phyloP scores from a whole-genome alignment of 2,329 filamentous ascomycete species.

The Colletotrichum orchidophilum region DNA sequence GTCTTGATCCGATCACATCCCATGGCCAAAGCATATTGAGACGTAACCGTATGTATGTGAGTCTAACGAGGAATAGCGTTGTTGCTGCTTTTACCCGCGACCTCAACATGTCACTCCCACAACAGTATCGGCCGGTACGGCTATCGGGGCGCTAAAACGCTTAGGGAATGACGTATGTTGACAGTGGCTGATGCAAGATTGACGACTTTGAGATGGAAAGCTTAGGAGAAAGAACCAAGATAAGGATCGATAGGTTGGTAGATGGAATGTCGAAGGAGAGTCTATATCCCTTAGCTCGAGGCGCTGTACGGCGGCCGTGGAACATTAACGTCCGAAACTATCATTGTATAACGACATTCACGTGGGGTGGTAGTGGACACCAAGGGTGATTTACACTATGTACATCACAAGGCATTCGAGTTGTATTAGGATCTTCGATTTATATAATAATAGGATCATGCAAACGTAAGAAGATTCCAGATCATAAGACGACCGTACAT shows the following conservation, averaged over 20 bases:
- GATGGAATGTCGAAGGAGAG: neutral
- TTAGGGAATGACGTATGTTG: neutral
- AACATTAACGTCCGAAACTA: no score
- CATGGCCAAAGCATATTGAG: neutral
- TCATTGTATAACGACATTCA: no score
- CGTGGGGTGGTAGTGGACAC: no score
- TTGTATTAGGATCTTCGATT: neutral
- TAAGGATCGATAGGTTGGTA: neutral
- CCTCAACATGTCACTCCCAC: neutral
- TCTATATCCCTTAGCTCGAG: no score
- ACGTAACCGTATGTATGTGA: neutral
- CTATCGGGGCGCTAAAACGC: neutral
- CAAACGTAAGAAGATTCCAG: neutral
- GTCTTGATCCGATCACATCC: neutral
- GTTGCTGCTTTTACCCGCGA: conserved; percentile 7
- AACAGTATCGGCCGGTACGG: neutral
- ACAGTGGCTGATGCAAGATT: neutral
- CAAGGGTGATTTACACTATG: neutral
- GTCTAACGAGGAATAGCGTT: neutral
- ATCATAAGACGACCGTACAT: neutral
- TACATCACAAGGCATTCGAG: neutral
- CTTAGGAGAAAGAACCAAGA: neutral
- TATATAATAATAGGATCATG: neutral
- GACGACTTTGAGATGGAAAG: neutral
- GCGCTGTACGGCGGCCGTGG: no score